Evolutionary conservation across 2,329 filamentous ascomycete genomes (phyloP).

Genomic region (Ascochyta koolunga): DNA sequence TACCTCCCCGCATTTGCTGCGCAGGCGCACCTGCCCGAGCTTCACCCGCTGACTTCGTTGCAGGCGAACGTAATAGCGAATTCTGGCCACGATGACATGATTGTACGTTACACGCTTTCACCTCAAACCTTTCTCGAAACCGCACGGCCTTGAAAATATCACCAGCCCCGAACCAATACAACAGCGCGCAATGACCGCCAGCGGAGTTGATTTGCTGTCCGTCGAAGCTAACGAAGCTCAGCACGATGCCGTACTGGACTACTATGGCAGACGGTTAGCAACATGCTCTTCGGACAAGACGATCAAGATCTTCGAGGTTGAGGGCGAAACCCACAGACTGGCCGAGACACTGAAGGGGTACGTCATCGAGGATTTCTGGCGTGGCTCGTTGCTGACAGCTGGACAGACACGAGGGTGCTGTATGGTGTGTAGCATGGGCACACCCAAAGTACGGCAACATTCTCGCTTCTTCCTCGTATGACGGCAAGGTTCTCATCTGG

Average conservation of each 20-base stretch:
- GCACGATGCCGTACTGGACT: conserved; percentile 98
- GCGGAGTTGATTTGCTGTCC: conserved; percentile 35
- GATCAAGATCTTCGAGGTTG: conserved; percentile 99
- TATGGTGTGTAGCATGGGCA: conserved; percentile 96
- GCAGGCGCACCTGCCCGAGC: conserved; percentile 28
- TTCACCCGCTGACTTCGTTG: conserved; percentile 39
- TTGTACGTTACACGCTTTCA: conserved; percentile 69
- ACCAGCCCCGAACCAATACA: not conserved
- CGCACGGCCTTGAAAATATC: not conserved
- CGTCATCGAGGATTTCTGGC: conserved; percentile 29
- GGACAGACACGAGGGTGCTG: conserved; percentile 89
- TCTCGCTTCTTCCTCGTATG: conserved; percentile 91
- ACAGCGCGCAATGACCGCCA: conserved; percentile 21
- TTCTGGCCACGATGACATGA: conserved; percentile 98
- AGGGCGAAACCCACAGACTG: conserved; percentile 87
- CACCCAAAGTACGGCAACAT: conserved; percentile 99
- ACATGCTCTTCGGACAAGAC: conserved; percentile 98
- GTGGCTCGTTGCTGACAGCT: conserved; percentile 20
- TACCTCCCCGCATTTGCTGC: conserved; percentile 11
- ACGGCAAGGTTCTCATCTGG: conserved; percentile 99
- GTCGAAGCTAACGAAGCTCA: conserved; percentile 52
- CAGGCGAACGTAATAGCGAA: conserved; percentile 82
- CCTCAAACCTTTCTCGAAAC: not conserved
- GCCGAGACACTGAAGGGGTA: conserved; percentile 95
- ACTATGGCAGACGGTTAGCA: conserved; percentile 93